These are phyloP conservation scores for Cercospora sesami DNA, from an alignment of 2,329 filamentous ascomycete species.

Conservation along the genomic window DNA sequence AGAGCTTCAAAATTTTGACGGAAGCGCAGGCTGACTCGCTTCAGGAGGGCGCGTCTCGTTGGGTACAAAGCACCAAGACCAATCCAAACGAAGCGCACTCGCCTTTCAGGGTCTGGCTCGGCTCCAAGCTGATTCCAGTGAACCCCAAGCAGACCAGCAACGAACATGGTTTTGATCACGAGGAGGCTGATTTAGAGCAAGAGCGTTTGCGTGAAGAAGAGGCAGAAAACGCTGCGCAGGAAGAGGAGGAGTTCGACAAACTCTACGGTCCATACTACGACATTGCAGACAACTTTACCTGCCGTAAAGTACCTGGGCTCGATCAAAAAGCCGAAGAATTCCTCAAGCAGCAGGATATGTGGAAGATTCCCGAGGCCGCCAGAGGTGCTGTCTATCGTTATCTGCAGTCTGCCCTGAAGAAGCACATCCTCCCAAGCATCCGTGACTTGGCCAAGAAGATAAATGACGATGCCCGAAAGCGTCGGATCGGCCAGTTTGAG, in stretches of 20 bases:
- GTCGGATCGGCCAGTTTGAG: constrained; percentile 61
- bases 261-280: constrained; percentile 37
- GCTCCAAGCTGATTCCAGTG: constrained; percentile 52
- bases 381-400: constrained; percentile 68
- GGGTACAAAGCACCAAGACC: constrained; percentile 36
- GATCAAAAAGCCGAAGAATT: constrained; percentile 41
- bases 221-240: constrained; percentile 54
- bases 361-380: constrained; percentile 55
- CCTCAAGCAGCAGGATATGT: constrained; percentile 56
- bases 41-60: constrained; percentile 46
- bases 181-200: constrained; percentile 62
- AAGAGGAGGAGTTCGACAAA: constrained; percentile 43
- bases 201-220: constrained; percentile 63
- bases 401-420: constrained; percentile 59
- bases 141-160: constrained; percentile 49
- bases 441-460: constrained; percentile 54
- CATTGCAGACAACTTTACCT: constrained; percentile 45
- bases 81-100: constrained; percentile 29
- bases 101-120: constrained; percentile 59
- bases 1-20: constrained; percentile 59
- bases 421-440: constrained; percentile 50
- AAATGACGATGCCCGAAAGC: constrained; percentile 50
- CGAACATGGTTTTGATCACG: constrained; percentile 55
- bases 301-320: constrained; percentile 31
- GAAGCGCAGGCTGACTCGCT: constrained; percentile 64